These are phyloP conservation scores for Xylariaceae sp. DNA, from an alignment of 2,329 filamentous ascomycete species.

Conservation along the genomic window DNA sequence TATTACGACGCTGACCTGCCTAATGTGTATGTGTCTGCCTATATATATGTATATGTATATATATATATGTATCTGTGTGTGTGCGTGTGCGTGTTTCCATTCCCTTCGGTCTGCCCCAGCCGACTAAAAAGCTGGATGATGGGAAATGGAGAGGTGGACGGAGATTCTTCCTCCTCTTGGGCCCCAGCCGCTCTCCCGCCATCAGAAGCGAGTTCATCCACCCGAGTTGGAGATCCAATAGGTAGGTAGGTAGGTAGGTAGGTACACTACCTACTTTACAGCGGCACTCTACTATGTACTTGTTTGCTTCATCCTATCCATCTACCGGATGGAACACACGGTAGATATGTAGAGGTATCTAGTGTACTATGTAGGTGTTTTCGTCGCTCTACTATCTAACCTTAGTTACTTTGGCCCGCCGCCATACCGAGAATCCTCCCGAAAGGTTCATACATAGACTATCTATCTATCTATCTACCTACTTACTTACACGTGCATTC, in stretches of 20 bases:
- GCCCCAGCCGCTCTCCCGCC: not conserved
- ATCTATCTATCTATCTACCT: no score
- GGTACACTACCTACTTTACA: not conserved
- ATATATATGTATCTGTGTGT: no score
- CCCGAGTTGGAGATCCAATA: not conserved
- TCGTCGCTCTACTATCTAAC: no score
- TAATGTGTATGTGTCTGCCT: conserved; percentile 3
- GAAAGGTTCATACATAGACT: no score
- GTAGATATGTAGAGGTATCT: no score
- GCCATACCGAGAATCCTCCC: no score
- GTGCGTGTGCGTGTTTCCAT: no score
- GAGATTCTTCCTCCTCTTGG: not conserved
- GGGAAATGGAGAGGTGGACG: conserved; percentile 4
- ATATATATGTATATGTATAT: no score
- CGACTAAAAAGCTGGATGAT: conserved; percentile 1
- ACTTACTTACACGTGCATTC: no score
- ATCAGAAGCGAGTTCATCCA: not conserved
- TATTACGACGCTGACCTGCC: conserved; percentile 20
- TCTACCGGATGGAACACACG: no score
- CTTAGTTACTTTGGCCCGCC: no score
- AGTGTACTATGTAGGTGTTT: not conserved
- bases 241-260: no score
- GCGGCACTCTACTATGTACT: not conserved
- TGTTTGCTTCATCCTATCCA: not conserved
- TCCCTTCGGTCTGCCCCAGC: not conserved